phyloP scores from a whole-genome alignment of 495 filamentous ascomycete genomes.

The Geoglossum glabrum region DNA sequence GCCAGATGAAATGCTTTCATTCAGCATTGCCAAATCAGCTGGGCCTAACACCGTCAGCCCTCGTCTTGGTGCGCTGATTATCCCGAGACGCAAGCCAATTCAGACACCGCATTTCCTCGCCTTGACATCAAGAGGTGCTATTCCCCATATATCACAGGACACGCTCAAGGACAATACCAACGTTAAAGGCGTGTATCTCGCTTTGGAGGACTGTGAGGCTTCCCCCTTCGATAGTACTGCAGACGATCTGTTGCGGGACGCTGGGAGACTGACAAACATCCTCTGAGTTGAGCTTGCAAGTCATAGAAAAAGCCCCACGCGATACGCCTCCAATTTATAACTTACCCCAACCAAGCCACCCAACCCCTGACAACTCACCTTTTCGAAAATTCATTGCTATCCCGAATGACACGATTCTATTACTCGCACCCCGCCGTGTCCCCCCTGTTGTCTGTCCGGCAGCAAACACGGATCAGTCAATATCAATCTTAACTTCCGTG shows the following conservation, averaged over 20 bases:
- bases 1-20: conserved; percentile 18
- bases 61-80: conserved; percentile 40
- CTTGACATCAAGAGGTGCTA: conserved; percentile 55
- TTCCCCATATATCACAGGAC: conserved; percentile 83
- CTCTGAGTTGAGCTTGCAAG: conserved; percentile 26
- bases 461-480: conserved; percentile 48
- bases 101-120: conserved; percentile 68
- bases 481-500: conserved; percentile 69
- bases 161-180: conserved; percentile 43
- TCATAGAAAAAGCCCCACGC: conserved; percentile 48
- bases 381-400: conserved; percentile 55
- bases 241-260: background rate
- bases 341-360: conserved; percentile 4
- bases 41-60: conserved; percentile 14
- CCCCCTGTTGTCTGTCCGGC: conserved; percentile 53
- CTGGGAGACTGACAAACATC: conserved; percentile 12
- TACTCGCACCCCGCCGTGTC: conserved; percentile 63
- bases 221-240: background rate
- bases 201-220: conserved; percentile 80
- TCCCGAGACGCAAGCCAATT: conserved; percentile 37
- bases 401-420: conserved; percentile 31
- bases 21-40: conserved; percentile 18
- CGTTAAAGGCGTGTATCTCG: conserved; percentile 52
- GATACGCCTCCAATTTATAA: conserved; percentile 32
- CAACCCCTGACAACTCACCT: conserved; percentile 20